phyloP scores from a whole-genome alignment of 371 early-diverging fungal genomes.

The Mucor piriformis region DNA sequence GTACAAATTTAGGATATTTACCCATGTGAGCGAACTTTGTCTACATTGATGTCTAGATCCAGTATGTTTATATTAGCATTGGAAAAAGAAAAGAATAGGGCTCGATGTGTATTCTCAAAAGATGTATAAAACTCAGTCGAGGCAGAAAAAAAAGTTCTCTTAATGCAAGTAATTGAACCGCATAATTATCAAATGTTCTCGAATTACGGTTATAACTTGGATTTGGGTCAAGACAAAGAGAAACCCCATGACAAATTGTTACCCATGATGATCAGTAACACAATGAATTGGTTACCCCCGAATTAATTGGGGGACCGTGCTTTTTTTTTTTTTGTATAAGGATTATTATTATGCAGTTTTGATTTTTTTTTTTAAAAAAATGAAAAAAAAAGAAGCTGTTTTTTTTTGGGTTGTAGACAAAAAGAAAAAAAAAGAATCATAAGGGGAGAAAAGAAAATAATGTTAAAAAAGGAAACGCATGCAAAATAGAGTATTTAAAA shows the following conservation, averaged over 20 bases:
- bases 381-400: constrained; percentile 2
- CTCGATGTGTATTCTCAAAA: too few species aligned
- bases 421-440: constrained; percentile 1
- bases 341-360: neutral
- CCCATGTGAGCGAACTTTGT: too few species aligned
- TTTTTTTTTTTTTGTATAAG: neutral
- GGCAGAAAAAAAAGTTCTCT: too few species aligned
- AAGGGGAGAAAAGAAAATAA: neutral
- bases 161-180: neutral
- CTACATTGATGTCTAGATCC: too few species aligned
- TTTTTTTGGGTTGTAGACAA: neutral
- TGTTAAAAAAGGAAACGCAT: constrained; percentile 8
- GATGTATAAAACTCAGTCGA: too few species aligned
- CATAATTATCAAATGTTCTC: neutral
- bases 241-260: neutral
- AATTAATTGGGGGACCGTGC: neutral
- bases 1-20: too few species aligned
- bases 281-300: neutral
- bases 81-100: too few species aligned
- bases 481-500: constrained; percentile 1
- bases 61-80: too few species aligned
- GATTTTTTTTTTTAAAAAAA: neutral
- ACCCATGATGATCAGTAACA: neutral
- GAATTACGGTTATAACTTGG: neutral
- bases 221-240: neutral